A percentile compares a stretch with the other conserved stretches of the same genome.
Evolutionary conservation across 2,329 filamentous ascomycete species (phyloP).

Genomic region (Colletotrichum musicola): DNA sequence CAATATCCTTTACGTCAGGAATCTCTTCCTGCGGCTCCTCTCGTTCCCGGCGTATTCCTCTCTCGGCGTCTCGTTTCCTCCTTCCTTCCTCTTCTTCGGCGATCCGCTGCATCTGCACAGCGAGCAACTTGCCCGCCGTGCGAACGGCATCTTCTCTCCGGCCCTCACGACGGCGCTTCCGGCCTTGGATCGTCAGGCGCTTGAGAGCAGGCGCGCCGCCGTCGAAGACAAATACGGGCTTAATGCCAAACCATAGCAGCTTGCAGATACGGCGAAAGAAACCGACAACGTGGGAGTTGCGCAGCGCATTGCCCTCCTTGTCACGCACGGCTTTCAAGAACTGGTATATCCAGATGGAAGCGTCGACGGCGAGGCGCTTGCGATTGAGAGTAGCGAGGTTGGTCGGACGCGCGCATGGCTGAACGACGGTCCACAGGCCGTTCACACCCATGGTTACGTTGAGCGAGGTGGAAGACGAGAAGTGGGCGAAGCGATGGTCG

Average conservation of each 20-base stretch:
- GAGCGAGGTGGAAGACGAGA: background rate
- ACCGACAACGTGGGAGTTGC: conserved; percentile 95
- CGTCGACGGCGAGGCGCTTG: conserved; percentile 96
- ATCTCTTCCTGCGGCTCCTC: conserved; percentile 74
- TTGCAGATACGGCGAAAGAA: conserved; percentile 99
- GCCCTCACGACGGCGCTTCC: conserved; percentile 86
- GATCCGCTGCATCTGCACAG: conserved; percentile 91
- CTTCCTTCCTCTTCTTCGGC: conserved; percentile 87
- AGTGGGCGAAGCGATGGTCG: background rate
- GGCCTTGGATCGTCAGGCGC: conserved; percentile 85
- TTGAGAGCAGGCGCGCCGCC: conserved; percentile 93
- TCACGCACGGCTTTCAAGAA: conserved; percentile 99
- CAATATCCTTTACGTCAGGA: conserved; percentile 75
- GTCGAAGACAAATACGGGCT: conserved; percentile 97
- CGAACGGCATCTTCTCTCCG: conserved; percentile 91
- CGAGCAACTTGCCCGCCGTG: conserved; percentile 91
- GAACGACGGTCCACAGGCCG: conserved; percentile 95
- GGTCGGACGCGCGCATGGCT: conserved; percentile 94
- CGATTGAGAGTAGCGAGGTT: conserved; percentile 97
- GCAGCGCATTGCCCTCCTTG: conserved; percentile 96
- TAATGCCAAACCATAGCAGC: conserved; percentile 94
- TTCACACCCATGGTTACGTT: conserved; percentile 88
- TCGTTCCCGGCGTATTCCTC: conserved; percentile 54
- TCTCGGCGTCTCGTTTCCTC: conserved; percentile 62
- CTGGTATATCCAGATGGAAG: conserved; percentile 99